Conservation (phyloP, 306 rosid species). For the Echinosophora koreensis region DNA sequence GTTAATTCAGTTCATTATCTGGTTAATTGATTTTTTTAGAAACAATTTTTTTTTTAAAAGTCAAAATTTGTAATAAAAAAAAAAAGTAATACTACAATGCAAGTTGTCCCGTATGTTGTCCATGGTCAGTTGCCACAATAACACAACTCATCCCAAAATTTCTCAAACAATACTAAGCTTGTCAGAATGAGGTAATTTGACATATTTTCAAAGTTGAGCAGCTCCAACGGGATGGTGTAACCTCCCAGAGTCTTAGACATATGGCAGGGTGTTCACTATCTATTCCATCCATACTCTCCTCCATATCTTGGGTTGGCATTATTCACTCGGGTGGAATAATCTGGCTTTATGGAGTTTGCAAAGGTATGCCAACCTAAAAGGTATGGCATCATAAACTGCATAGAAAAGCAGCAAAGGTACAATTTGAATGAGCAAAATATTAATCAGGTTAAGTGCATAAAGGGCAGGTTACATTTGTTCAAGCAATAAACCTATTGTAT, state of each 20-base stretch:
- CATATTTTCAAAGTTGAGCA: slow-evolving; percentile 38
- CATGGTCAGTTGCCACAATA: too few relatives aligned
- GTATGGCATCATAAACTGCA: slow-evolving; percentile 84
- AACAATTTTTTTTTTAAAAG: too few relatives aligned
- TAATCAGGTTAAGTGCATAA: neutral
- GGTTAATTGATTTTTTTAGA: too few relatives aligned
- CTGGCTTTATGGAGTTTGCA: slow-evolving; percentile 67
- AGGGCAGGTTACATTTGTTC: neutral
- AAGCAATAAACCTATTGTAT: neutral
- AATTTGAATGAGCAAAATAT: slow-evolving; percentile 19
- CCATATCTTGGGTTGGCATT: slow-evolving; percentile 58
- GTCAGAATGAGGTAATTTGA: slow-evolving; percentile 33
- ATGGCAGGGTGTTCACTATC: slow-evolving; percentile 46
- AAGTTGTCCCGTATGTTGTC: too few relatives aligned
- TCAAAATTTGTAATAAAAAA: too few relatives aligned
- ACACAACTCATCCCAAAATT: slow-evolving; percentile 43
- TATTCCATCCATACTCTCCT: slow-evolving; percentile 71
- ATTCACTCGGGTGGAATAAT: slow-evolving; percentile 55
- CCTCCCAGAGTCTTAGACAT: neutral
- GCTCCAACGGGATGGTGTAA: neutral
- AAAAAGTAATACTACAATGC: too few relatives aligned
- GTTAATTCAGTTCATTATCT: too few relatives aligned
- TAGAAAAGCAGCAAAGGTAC: slow-evolving; percentile 30
- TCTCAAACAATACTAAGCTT: slow-evolving; percentile 23
- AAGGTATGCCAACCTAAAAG: slow-evolving; percentile 89